Evolutionary conservation across 2,329 filamentous ascomycete species (phyloP).

Genomic region (Alternaria sp.): DNA sequence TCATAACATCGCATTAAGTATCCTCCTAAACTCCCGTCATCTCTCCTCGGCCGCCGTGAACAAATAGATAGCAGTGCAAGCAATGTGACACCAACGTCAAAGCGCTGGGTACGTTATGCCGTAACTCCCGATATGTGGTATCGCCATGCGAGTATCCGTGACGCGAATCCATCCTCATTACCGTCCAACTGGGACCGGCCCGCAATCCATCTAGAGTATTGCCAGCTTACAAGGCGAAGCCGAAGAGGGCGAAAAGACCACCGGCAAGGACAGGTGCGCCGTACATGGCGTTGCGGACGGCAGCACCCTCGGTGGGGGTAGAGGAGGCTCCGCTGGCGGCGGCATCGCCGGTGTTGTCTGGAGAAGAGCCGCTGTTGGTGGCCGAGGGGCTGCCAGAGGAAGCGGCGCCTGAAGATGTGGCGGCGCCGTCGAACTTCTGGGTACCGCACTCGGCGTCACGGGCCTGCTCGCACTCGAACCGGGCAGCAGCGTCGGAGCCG

Average conservation of each 20-base stretch:
- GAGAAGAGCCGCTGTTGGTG: constrained; percentile 33
- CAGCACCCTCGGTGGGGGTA: constrained; percentile 47
- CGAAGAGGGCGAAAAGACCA: constrained; percentile 63
- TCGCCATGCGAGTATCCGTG: constrained; percentile 22
- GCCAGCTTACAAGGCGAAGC: constrained; percentile 60
- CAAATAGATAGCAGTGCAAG: constrained; percentile 29
- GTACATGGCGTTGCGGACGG: constrained; percentile 54
- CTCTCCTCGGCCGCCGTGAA: constrained; percentile 20
- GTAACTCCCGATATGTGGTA: constrained; percentile 17
- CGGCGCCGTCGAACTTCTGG: constrained; percentile 36
- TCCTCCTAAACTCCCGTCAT: constrained; percentile 24
- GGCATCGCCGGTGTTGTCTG: constrained; percentile 35
- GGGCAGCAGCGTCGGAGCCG: constrained; percentile 46
- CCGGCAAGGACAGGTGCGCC: constrained; percentile 60
- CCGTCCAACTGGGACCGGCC: constrained; percentile 35
- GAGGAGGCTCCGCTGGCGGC: constrained; percentile 32
- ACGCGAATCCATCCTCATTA: constrained; percentile 32
- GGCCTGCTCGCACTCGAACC: constrained; percentile 54
- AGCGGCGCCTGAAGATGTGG: constrained; percentile 34
- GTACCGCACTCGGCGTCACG: constrained; percentile 59
- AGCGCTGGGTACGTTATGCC: constrained; percentile 30
- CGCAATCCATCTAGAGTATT: constrained; percentile 20
- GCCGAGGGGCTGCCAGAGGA: constrained; percentile 31
- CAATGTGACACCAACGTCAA: constrained; percentile 33
- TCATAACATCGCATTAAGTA: constrained; percentile 46